Base-by-base conservation (phyloP, 768 basidiomycete species). In the Hortiboletus campestris region DNA sequence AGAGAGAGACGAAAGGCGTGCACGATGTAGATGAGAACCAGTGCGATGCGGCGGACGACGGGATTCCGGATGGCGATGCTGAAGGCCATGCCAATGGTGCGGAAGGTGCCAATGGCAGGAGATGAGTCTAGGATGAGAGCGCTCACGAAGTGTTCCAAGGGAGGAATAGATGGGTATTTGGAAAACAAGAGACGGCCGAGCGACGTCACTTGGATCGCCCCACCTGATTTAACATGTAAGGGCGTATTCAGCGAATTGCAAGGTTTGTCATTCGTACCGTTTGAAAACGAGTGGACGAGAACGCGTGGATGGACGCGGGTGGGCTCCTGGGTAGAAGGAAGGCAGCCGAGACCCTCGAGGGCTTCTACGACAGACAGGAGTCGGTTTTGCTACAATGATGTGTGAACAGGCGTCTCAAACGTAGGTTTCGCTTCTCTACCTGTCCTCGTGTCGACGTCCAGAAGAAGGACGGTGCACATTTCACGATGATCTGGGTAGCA, bases 251-350 rank as follows among this genome's bases (percentile, higher is more conserved):
- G n/a, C 8, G 8, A 20, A 10, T 17, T 20, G 11, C 5, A 19
- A 45, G 28, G 16, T 4, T 39, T 25, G n/a, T 28, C 2, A 5
- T 36, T 8, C 40, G 5, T 51, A 71, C 69, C 68, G 34, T 71
- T 69, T 35, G 69, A 71, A 53, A 71, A 71, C 1, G 58, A 67
- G 40, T 69, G 67, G 12, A 67, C 40, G 10, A 71, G 65, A 17
- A 69, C 22, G 16, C 66, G 66, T 42, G 67, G 59, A 35, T 53
- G 59, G 13, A 32, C 34, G 13, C 49, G 38, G 41, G 41, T n/a
- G 28, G 40, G n/a, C 3, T n/a, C 48, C 2, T 49, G 43, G 22
- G 17, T n/a, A 10, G 53, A 39, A 5, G 62, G 53, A 35, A 71
- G 40, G 40, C 67, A 69, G 10, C 60, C 63, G 6, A 71, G 63